These are phyloP conservation scores for Penicillium sp. DNA, from an alignment of 2,329 filamentous ascomycete species.

Conservation along the genomic window DNA sequence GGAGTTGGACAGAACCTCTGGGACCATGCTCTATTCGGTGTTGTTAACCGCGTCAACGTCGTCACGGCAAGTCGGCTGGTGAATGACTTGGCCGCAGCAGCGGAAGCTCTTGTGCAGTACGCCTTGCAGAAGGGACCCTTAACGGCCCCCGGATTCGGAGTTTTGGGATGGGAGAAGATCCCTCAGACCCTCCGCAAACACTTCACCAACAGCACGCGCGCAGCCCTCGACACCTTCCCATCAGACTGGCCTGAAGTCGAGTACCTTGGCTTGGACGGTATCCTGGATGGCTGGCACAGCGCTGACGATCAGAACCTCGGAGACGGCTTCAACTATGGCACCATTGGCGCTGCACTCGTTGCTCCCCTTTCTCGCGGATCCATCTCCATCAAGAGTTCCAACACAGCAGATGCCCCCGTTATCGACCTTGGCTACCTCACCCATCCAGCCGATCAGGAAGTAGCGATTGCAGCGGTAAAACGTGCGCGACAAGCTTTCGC, in stretches of 20 bases:
- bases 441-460: conserved; percentile 46
- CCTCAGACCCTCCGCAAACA: conserved; percentile 21
- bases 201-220: conserved; percentile 19
- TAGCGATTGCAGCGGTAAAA: conserved; percentile 49
- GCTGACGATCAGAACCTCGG: conserved; percentile 8
- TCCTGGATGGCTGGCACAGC: conserved; percentile 14
- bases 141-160: conserved; percentile 16
- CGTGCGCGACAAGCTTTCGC: conserved; percentile 46
- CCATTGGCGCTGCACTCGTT: conserved; percentile 38
- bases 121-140: conserved; percentile 12
- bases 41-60: conserved; percentile 13
- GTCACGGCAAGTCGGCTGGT: conserved; percentile 9
- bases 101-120: conserved; percentile 1
- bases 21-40: conserved; percentile 20
- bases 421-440: conserved; percentile 53
- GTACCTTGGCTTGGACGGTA: conserved; percentile 35
- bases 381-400: conserved; percentile 42
- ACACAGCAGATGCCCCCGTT: conserved; percentile 40
- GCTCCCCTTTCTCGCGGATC: conserved; percentile 51
- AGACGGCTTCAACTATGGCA: conserved; percentile 35
- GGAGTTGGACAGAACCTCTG: conserved; percentile 22
- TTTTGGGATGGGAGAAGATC: conserved; percentile 32
- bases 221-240: conserved; percentile 30
- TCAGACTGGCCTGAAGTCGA: conserved; percentile 44
- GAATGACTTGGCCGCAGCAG: conserved; percentile 3